Evolutionary conservation across 371 early-diverging fungal species (phyloP).

Genomic region (Vairimorpha ceranae): DNA sequence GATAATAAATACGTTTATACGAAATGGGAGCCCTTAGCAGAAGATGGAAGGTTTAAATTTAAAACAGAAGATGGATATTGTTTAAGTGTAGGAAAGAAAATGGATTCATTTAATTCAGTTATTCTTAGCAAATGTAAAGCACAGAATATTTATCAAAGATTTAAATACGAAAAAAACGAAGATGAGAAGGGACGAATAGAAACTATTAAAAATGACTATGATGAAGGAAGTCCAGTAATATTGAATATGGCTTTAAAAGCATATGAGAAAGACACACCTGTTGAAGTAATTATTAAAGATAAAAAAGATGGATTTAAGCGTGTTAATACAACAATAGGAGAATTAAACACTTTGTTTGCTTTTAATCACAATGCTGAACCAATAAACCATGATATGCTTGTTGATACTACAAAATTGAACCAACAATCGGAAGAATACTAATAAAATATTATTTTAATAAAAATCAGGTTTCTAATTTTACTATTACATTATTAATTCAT

Average conservation of each 20-base stretch:
- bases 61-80: background rate
- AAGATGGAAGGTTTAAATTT: constrained; percentile 4
- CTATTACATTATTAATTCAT: too few species aligned
- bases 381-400: background rate
- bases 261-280: background rate
- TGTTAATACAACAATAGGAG: background rate
- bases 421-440: background rate
- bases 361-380: background rate
- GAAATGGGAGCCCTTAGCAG: background rate
- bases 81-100: background rate
- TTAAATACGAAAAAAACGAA: background rate
- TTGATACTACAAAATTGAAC: background rate
- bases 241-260: background rate
- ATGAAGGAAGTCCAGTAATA: background rate
- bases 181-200: background rate
- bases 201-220: background rate
- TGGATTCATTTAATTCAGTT: background rate
- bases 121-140: background rate
- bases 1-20: background rate
- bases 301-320: background rate
- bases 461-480: too few species aligned
- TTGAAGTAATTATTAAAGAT: background rate
- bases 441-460: too few species aligned
- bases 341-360: background rate
- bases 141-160: background rate